These are phyloP conservation scores for Phytophthora cactorum DNA, from an alignment of 352 stramenopile genomes.

Conservation along the genomic window DNA sequence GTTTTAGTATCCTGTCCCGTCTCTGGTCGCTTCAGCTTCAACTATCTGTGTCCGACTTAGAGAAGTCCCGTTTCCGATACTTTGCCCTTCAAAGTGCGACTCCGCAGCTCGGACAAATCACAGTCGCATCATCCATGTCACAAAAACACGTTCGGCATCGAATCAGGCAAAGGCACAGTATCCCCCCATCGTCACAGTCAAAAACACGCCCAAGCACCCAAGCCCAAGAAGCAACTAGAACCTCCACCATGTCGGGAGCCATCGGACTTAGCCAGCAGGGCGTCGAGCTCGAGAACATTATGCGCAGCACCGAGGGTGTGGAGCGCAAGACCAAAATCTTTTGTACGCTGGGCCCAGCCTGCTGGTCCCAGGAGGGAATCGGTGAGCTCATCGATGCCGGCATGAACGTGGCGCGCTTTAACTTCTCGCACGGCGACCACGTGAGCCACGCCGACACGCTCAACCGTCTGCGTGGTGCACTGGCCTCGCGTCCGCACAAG, in stretches of 20 bases:
- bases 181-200: slow-evolving; percentile 14
- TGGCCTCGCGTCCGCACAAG: slow-evolving; percentile 74
- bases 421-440: slow-evolving; percentile 99
- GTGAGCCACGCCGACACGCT: slow-evolving; percentile 82
- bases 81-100: not conserved
- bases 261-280: slow-evolving; percentile 41
- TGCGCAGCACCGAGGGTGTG: slow-evolving; percentile 33
- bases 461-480: slow-evolving; percentile 63
- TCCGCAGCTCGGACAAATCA: not conserved
- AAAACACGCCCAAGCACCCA: slow-evolving; percentile 23
- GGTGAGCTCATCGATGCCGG: slow-evolving; percentile 89
- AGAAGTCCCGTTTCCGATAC: no score
- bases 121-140: not conserved
- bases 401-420: slow-evolving; percentile 98
- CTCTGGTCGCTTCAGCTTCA: not conserved
- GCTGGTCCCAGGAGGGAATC: slow-evolving; percentile 94
- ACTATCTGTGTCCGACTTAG: no score
- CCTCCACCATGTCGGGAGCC: slow-evolving; percentile 32
- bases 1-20: not conserved
- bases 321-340: slow-evolving; percentile 92
- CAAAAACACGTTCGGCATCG: slow-evolving; percentile 11
- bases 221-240: not conserved
- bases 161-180: not conserved
- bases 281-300: slow-evolving; percentile 47
- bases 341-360: slow-evolving; percentile 90